A percentile compares a stretch with the other conserved stretches of the same genome.
Conservation (phyloP, 2,329 filamentous ascomycete species). For the Fusarium sp. region DNA sequence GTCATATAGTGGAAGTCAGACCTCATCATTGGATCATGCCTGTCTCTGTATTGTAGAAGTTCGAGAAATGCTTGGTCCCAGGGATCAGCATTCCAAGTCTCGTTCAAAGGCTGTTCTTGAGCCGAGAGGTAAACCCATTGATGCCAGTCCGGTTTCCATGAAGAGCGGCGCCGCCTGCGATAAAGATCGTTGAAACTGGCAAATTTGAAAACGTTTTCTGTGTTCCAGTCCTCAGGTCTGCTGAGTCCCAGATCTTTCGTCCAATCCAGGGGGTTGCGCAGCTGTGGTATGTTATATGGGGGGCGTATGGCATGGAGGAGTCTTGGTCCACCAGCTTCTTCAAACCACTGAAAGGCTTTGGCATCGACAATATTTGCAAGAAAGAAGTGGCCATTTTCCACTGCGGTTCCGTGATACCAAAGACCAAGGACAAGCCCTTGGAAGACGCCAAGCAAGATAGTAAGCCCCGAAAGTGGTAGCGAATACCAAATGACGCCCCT, state of each 20-base stretch:
- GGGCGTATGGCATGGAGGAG: accelerated
- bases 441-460: background rate
- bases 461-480: background rate
- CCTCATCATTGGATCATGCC: background rate
- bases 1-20: background rate
- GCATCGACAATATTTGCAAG: accelerated
- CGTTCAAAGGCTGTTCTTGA: background rate
- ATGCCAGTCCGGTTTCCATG: background rate
- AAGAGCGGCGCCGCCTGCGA: background rate
- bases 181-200: background rate
- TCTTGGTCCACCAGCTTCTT: background rate
- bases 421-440: background rate
- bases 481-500: background rate
- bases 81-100: background rate
- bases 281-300: background rate
- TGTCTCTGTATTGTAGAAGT: background rate
- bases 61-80: constrained; percentile 6
- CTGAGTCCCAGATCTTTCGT: background rate
- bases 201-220: background rate
- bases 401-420: background rate
- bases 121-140: constrained; percentile 8
- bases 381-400: accelerated
- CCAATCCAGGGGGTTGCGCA: background rate
- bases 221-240: background rate
- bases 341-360: background rate